A percentile compares a stretch with the other conserved stretches of the same genome.
phyloP scores from a whole-genome alignment of 2,329 filamentous ascomycete species.

The Sclerotiophoma versabilis region DNA sequence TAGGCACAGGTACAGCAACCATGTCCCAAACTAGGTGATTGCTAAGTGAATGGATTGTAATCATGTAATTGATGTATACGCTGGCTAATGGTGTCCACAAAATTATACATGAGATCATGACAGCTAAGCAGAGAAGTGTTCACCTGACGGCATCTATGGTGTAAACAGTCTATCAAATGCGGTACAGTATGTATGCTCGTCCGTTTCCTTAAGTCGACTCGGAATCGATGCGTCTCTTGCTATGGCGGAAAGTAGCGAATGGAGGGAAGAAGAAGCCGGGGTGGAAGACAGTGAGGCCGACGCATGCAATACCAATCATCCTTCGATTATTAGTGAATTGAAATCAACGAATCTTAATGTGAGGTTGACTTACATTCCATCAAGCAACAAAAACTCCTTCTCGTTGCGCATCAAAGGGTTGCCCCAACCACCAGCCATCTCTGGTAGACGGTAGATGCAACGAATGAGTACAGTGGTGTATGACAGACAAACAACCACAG shows the following conservation, averaged over 20 bases:
- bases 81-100: neutral
- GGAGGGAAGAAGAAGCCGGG: slow-evolving; percentile 40
- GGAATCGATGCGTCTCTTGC: slow-evolving; percentile 9
- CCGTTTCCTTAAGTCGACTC: neutral
- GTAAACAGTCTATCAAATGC: neutral
- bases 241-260: slow-evolving; percentile 30
- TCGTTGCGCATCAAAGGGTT: slow-evolving; percentile 56
- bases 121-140: neutral
- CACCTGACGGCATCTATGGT: neutral
- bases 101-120: neutral
- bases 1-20: too few species aligned
- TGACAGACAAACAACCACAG: slow-evolving; percentile 41
- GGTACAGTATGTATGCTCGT: neutral
- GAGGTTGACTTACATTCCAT: slow-evolving; percentile 48
- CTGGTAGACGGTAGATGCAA: slow-evolving; percentile 56
- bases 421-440: slow-evolving; percentile 55
- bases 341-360: too few species aligned
- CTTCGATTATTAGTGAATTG: slow-evolving; percentile 18
- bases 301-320: slow-evolving; percentile 40
- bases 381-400: slow-evolving; percentile 55
- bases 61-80: too few species aligned
- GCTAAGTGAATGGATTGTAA: too few species aligned
- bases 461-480: slow-evolving; percentile 55
- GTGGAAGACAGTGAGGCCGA: slow-evolving; percentile 34
- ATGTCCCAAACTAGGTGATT: too few species aligned